A percentile compares a stretch with the other conserved stretches of the same genome.
Evolutionary conservation across 495 filamentous ascomycete genomes (phyloP).

Genomic region (Podospora appendiculata): DNA sequence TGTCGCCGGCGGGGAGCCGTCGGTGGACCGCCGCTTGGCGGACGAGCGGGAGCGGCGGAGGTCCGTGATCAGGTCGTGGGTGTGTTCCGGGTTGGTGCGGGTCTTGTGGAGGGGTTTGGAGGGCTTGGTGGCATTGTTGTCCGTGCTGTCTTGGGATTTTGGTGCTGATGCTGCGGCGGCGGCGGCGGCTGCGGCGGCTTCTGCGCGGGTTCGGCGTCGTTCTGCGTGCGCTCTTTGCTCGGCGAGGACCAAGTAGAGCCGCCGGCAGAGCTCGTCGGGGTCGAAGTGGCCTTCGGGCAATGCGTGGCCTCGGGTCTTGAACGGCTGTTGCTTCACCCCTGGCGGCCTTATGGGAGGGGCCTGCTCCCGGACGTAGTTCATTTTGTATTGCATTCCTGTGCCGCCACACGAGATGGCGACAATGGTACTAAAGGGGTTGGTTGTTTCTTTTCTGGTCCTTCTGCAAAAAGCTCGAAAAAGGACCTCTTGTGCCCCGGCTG

Average conservation of each 20-base stretch:
- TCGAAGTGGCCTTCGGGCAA: constrained; percentile 37
- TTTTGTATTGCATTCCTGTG: constrained; percentile 14
- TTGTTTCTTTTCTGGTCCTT: too few relatives aligned
- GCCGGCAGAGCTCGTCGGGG: constrained; percentile 39
- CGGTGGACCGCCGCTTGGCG: constrained; percentile 1
- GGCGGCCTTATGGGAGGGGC: neutral
- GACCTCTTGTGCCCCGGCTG: too few relatives aligned
- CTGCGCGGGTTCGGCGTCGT: constrained; percentile 5
- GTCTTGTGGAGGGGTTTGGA: neutral
- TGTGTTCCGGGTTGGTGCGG: neutral
- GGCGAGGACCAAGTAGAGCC: constrained; percentile 36
- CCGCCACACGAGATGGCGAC: too few relatives aligned
- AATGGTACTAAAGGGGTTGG: too few relatives aligned
- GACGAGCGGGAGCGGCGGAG: constrained; percentile 13
- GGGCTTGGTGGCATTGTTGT: neutral
- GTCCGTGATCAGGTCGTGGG: constrained; percentile 9
- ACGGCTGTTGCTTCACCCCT: too few relatives aligned
- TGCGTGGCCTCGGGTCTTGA: too few relatives aligned
- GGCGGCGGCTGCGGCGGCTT: neutral
- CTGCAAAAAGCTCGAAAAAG: too few relatives aligned
- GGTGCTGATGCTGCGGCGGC: neutral
- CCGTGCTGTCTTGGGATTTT: neutral
- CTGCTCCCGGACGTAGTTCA: constrained; percentile 13
- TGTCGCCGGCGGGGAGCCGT: neutral
- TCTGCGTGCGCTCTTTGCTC: constrained; percentile 28